Evolutionary conservation across 1,284 basidiomycete genomes (phyloP), one percentile per base, ranked within the genome.

Genomic region (Ganoderma leucocontextum): DNA sequence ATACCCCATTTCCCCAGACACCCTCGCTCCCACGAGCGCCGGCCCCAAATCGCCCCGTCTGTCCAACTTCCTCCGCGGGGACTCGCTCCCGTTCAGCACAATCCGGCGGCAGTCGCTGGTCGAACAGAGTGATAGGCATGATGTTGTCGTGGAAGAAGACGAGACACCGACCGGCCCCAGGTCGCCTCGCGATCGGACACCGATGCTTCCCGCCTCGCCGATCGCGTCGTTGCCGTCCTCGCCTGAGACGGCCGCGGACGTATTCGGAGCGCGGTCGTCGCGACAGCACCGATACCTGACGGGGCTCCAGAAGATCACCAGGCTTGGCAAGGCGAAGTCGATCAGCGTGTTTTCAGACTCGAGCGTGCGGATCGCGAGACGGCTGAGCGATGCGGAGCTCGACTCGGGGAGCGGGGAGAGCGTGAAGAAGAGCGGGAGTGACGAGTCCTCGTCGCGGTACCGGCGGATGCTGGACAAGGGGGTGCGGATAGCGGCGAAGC

Each of bases 291-390:
- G 75, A 41, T 74, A 73, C 49, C 68, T 76, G 65, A 71, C 75
- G 9, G 74, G 75, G 35, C 72, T 81, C 64, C 75, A 78, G 69
- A 81, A 78, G 74, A 78, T 81, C 36, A 81, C 76, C 64, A 76
- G 80, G 25, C 73, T 82, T 1, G 81, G 77, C 55, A 80, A 78
- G 68, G 75, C 77, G 25, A 79, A 77, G 25, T 76, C 77, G 68
- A 65, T 71, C 44, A 70, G 69, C 63, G 71, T 67, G 72, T 38
- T 70, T 41, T 53, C 70, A 22, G 74, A 72, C 39, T 33, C 60
- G 52, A 68, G 69, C 33, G 62, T 63, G 60, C 68, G 66, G 29
- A 59, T 36, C 47, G 49, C 52, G 25, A 66, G 74, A 49, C 72
- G 74, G 42, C 60, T 68, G 70, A 72, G 72, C 64, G 72, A 73